Base-by-base conservation (phyloP, 106 monocot species). In the Dendrobium huoshanense region DNA sequence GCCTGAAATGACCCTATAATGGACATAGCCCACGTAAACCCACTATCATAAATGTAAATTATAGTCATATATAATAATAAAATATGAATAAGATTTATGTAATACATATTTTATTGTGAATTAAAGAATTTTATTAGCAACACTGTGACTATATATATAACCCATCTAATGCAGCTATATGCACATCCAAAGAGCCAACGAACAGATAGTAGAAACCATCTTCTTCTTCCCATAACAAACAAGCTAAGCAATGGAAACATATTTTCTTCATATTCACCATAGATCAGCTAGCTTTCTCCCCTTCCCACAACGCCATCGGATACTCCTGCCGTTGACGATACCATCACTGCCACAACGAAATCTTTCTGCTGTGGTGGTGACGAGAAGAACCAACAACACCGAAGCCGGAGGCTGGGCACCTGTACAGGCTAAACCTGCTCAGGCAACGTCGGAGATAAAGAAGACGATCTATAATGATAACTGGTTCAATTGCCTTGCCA, bases 401-500 rank as follows among this genome's bases (percentile, higher is more conserved):
- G 25, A 4, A 65, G 64, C 25, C 7, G n/a, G 64, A 22, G 8
- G 25, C 64, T 2, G 25, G 24, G 25, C 24, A 9, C 55, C 55
- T 9, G 5, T 22, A 22, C 13, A n/a, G 10, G 24, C 64, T 5
- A 65, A 27, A 22, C 64, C 64, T 22, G 64, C n/a, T 2, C 7
- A 25, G 58, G 22, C 29, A 19, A 5, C 81, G 4, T 6, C 54
- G 16, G 59, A 55, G 64, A 9, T 19, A 64, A 27, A 37, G 44
- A 79, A 25, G 72, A 84, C 83, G 10, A 85, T 37, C 77, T 91
- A 95, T 70, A 8, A 67, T 1, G 95, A 95, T 61, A 91, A 55
- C 86, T 95, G 95, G 93, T 89, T 95, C 75, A 91, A 91, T 41
- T 78, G 82, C 29, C 82, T 93, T 13, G 95, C 93, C 74, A 93